These are phyloP conservation scores for Aspergillus sp. DNA, from an alignment of 2,329 filamentous ascomycete genomes.

Conservation along the genomic window DNA sequence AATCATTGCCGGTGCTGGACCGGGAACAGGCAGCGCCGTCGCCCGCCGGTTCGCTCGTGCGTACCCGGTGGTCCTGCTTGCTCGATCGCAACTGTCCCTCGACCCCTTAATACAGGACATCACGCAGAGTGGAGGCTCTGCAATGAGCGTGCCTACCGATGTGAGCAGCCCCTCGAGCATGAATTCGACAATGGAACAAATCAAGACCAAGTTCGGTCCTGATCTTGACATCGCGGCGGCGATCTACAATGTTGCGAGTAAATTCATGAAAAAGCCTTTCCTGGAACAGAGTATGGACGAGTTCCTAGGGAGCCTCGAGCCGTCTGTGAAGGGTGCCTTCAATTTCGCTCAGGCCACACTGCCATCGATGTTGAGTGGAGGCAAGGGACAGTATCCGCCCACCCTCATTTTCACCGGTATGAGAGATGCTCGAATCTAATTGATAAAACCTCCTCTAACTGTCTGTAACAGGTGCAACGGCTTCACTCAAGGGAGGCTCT, in stretches of 20 bases:
- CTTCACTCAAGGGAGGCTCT: conserved; percentile 45
- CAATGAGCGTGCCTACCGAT: conserved; percentile 62
- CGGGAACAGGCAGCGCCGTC: conserved; percentile 14
- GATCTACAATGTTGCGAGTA: conserved; percentile 46
- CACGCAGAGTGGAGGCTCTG: conserved; percentile 56
- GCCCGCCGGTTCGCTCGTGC: conserved; percentile 53
- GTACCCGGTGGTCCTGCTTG: conserved; percentile 69
- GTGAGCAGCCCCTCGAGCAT: conserved; percentile 46
- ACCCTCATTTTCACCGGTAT: conserved; percentile 45
- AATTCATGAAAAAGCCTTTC: conserved; percentile 19
- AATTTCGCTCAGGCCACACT: conserved; percentile 44
- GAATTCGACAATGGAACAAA: conserved; percentile 20
- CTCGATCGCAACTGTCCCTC: conserved; percentile 59
- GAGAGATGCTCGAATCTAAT: background rate
- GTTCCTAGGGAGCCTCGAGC: conserved; percentile 12
- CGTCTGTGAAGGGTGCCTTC: conserved; percentile 39
- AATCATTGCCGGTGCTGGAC: conserved; percentile 15
- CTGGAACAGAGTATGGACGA: conserved; percentile 17
- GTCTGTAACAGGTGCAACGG: conserved; percentile 39
- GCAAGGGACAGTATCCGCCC: conserved; percentile 36
- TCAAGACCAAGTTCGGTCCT: conserved; percentile 7
- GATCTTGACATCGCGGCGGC: conserved; percentile 30
- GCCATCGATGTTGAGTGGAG: conserved; percentile 37
- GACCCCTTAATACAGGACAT: conserved; percentile 61
- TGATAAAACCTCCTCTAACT: background rate